Percentiles rank a stretch among this genome's conserved stretches.
Conservation (phyloP, 1,284 basidiomycete genomes). For the Fomitiporia mediterranea region DNA sequence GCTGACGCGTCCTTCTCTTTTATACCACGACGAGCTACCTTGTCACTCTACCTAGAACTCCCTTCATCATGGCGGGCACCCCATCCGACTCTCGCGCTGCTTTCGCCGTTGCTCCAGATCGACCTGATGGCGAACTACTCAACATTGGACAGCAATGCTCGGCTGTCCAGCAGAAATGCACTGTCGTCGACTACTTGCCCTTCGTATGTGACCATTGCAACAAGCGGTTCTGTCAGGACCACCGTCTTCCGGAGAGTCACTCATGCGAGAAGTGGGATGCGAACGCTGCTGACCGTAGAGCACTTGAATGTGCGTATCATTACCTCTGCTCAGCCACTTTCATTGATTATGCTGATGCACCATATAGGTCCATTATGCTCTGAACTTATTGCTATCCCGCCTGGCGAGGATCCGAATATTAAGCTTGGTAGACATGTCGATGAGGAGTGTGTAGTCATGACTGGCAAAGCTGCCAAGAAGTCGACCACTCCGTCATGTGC, state of each 20-base stretch:
- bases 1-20: slow-evolving; percentile 22
- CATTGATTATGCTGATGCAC: background rate
- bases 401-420: slow-evolving; percentile 70
- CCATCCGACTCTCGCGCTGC: slow-evolving; percentile 22
- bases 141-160: slow-evolving; percentile 69
- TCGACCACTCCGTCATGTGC: slow-evolving; percentile 58
- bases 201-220: slow-evolving; percentile 75
- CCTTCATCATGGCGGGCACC: slow-evolving; percentile 5
- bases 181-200: slow-evolving; percentile 74
- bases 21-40: slow-evolving; percentile 13
- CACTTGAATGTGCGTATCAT: slow-evolving; percentile 57
- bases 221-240: slow-evolving; percentile 65
- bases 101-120: slow-evolving; percentile 23
- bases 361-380: slow-evolving; percentile 66
- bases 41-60: background rate
- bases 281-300: slow-evolving; percentile 61
- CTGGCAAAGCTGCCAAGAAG: slow-evolving; percentile 44
- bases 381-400: slow-evolving; percentile 62
- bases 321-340: background rate
- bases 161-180: slow-evolving; percentile 43
- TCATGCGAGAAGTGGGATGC: slow-evolving; percentile 66
- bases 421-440: slow-evolving; percentile 70
- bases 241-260: slow-evolving; percentile 64
- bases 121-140: slow-evolving; percentile 53
- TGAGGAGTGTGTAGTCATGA: slow-evolving; percentile 61